These are phyloP conservation scores for Brachypodium distachyon DNA, from an alignment of 202 grass and related monocot species.

Conservation along the genomic window DNA sequence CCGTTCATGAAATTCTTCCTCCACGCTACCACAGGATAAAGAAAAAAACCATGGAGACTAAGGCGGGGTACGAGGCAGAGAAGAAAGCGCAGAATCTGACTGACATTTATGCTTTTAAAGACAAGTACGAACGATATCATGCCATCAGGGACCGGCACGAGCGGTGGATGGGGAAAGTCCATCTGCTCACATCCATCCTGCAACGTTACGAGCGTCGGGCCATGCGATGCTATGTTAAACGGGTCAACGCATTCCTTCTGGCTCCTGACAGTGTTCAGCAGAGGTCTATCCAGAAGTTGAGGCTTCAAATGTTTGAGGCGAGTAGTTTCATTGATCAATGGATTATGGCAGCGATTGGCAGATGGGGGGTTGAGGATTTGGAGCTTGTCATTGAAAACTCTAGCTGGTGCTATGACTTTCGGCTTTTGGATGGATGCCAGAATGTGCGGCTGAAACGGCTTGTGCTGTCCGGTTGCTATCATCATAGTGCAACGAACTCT, in stretches of 20 bases:
- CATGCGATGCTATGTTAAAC: slow-evolving; percentile 10
- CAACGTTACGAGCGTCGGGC: slow-evolving; percentile 1
- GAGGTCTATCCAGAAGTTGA: slow-evolving; percentile 2
- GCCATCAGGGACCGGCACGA: background rate
- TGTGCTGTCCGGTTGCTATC: background rate
- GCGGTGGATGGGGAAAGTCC: background rate
- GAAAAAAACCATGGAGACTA: background rate
- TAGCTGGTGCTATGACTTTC: background rate
- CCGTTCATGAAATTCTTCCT: slow-evolving; percentile 8
- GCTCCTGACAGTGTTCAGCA: background rate
- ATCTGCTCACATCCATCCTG: background rate
- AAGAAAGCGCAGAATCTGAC: background rate
- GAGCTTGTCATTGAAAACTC: background rate
- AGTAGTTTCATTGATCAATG: background rate
- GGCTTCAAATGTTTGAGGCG: background rate
- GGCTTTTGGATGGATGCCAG: background rate
- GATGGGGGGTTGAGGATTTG: slow-evolving; percentile 20
- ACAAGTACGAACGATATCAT: background rate
- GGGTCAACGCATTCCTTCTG: slow-evolving; percentile 1
- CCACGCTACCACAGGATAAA: slow-evolving; percentile 14
- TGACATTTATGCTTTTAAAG: background rate
- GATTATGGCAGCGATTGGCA: slow-evolving; percentile 14
- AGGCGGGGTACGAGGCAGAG: background rate
- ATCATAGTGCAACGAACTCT: background rate
- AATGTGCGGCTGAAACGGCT: background rate